These are phyloP conservation scores for Cyclotella sp. DNA, from an alignment of 108 stramenopile species.

Conservation along the genomic window DNA sequence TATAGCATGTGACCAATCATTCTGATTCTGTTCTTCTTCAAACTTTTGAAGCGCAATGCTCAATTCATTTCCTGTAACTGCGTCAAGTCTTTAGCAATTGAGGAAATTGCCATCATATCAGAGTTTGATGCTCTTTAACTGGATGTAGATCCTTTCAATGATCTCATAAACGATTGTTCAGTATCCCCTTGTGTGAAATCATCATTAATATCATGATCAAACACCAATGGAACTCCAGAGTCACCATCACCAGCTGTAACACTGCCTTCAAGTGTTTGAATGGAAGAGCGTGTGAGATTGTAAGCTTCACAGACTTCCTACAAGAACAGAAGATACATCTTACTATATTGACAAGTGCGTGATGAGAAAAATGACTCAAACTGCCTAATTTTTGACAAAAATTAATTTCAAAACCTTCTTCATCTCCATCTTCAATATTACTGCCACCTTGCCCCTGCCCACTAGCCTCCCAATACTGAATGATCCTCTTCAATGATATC, in stretches of 20 bases:
- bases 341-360: too few relatives aligned
- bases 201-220: too few relatives aligned
- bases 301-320: too few relatives aligned
- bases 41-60: background rate
- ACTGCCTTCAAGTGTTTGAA: too few relatives aligned
- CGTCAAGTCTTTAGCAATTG: background rate
- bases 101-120: background rate
- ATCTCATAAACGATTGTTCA: background rate
- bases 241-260: too few relatives aligned
- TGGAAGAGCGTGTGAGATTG: too few relatives aligned
- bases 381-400: background rate
- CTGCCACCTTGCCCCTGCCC: conserved; percentile 7
- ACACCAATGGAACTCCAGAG: too few relatives aligned
- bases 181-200: background rate
- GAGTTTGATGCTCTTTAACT: background rate
- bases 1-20: background rate
- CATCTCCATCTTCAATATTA: conserved; percentile 1
- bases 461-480: too few relatives aligned
- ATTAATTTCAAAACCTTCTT: background rate
- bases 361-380: background rate
- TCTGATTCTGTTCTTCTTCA: background rate
- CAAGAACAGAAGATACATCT: too few relatives aligned
- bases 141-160: background rate
- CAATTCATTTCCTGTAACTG: background rate
- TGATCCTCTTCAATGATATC: conserved; percentile 5